Evolutionary conservation across 1,284 basidiomycete species (phyloP), one percentile per base, ranked within the genome.

Genomic region (Sporisorium graminicola): DNA sequence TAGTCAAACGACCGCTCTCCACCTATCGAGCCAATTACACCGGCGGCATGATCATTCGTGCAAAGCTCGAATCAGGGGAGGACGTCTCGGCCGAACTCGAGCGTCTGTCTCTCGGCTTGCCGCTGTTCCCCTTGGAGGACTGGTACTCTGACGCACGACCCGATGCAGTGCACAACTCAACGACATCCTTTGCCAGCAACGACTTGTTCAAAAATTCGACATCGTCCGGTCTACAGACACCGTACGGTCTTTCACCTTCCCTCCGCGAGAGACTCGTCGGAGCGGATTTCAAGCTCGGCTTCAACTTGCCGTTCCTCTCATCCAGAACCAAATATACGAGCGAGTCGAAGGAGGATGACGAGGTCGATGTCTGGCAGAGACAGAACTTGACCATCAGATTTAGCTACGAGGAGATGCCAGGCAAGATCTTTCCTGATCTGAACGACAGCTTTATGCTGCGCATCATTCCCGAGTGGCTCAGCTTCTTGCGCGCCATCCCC

Each of bases 381-480:
- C 71, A 63, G 40, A 61, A 74, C 26, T 27, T 74, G 50, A 62
- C 58, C 24, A 65, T 74, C 54, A 58, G 31, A 5, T 74, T 44
- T 46, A 53, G 58, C 24, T 74, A 70, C 58, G 58, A 70, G 14
- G 54, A 61, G 50, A 57, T 54, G 31, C 62, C 68, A 3, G 49
- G 37, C 27, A 58, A 63, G 43, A 42, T 69, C 20, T 31, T 46
- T 35, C 44, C 58, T 14, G 53, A 64, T 7, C 70, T 56, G 1
- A 52, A 40, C n/a, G 53, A 66, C 26, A 64, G 60, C 20, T 62
- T 76, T 37, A 27, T 72, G 43, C 68, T 72, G 6, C 64, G 65
- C n/a, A 22, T 13, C 0, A 49, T 72, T 12, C 74, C 74, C n/a
- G 65, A 64, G 26, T 72, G 69, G 74, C 65, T 76, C 13, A 69